Base-by-base conservation (phyloP, 768 basidiomycete genomes). In the Peribolospora baueri region DNA sequence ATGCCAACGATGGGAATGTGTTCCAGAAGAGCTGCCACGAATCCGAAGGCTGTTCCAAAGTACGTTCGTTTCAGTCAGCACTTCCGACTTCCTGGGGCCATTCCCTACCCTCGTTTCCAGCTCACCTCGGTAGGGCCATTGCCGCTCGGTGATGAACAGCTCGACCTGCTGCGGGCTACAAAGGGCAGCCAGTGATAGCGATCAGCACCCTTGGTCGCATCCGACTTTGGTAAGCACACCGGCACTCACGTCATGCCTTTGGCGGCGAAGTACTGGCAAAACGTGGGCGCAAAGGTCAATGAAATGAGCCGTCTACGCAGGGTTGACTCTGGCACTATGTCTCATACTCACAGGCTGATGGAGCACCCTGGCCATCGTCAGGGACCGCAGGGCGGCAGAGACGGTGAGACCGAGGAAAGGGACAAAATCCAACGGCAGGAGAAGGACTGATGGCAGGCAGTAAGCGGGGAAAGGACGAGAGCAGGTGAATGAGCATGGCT, bases 1-100 rank as follows among this genome's bases (percentile, higher is more conserved):
- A 71, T 57, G 3, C 71, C 71, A 42, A 69, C 42, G 55, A 72
- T 62, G 0, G 71, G 71, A 10, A 71, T 56, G 8, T 65, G 61
- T 55, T 72, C 71, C 7, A 70, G 48, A 3, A 70, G 55, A 7
- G 65, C 59, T 1, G 70, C 67, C 7, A 65, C 60, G 59, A 72
- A 70, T 4, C 70, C 71, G 55, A 72, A 72, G 5, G 64, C 66
- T 66, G 52, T 10, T 25, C 25, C 53, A 0, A 7, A 8, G 42
- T 5, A 7, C 37, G 42, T 10, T 25, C 13, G 10, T 3, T 8
- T 5, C 6, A 7, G 43, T 42, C 46, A 38, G 36, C 25, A 25
- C 25, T 25, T 25, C 25, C 25, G 25, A 25, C 25, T 25, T 25
- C 25, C 25, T 25, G 25, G 25, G 25, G 25, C 25, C 25, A 25